Evolutionary conservation across 2,329 filamentous ascomycete species (phyloP).

Genomic region (Geoglossum cookeanum): DNA sequence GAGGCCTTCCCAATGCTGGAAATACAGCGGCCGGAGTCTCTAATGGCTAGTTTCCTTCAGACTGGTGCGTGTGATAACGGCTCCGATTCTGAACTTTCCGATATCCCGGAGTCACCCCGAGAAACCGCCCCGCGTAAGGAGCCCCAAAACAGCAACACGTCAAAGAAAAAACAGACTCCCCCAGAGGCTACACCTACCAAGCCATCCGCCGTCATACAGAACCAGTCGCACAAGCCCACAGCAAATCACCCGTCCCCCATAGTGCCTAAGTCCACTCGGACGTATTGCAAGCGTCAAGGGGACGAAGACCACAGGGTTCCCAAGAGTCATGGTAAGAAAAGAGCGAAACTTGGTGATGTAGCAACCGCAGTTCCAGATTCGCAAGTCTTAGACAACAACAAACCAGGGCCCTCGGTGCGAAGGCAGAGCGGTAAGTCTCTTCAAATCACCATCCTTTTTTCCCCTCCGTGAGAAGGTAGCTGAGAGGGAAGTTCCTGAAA

Average conservation of each 20-base stretch:
- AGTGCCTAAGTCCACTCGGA: neutral
- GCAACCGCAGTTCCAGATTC: neutral
- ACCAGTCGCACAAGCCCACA: neutral
- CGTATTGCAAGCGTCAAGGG: neutral
- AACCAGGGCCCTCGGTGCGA: neutral
- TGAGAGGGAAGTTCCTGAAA: neutral
- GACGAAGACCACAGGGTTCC: neutral
- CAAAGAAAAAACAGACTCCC: neutral
- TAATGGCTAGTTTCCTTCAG: neutral
- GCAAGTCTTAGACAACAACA: neutral
- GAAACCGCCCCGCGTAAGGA: neutral
- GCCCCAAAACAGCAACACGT: neutral
- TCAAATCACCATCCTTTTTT: neutral
- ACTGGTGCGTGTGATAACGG: neutral
- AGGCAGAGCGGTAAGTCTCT: neutral
- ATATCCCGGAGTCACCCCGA: neutral
- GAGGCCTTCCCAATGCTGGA: neutral
- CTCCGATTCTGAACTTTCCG: neutral
- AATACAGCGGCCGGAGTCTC: neutral
- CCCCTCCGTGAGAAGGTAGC: neutral
- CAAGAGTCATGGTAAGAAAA: neutral
- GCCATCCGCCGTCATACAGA: neutral
- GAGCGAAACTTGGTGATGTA: neutral
- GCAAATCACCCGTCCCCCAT: neutral
- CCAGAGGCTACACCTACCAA: neutral